Evolutionary conservation across 768 basidiomycete genomes (phyloP).

Genomic region (Lentinula edodes): DNA sequence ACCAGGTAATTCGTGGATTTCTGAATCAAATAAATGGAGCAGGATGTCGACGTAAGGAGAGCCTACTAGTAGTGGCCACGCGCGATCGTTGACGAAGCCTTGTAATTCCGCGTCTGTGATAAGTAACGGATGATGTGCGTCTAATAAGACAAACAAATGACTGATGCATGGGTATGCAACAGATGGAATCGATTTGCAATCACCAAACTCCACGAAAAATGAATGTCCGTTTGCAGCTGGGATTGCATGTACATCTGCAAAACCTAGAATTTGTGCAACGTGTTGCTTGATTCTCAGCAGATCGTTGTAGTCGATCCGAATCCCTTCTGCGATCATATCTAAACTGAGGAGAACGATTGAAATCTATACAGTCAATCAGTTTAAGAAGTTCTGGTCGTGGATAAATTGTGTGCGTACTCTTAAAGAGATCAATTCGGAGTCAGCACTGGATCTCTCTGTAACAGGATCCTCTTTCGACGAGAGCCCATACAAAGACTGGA

Average conservation of each 20-base stretch:
- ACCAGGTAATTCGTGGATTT: slow-evolving; percentile 46
- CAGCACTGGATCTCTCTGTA: slow-evolving; percentile 18
- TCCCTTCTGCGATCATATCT: slow-evolving; percentile 63
- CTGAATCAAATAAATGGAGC: slow-evolving; percentile 41
- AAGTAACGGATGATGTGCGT: slow-evolving; percentile 44
- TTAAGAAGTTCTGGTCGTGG: not conserved
- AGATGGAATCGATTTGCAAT: slow-evolving; percentile 35
- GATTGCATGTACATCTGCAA: slow-evolving; percentile 40
- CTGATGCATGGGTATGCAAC: slow-evolving; percentile 50
- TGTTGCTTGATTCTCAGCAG: slow-evolving; percentile 60
- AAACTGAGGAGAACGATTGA: slow-evolving; percentile 54
- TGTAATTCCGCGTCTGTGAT: slow-evolving; percentile 17
- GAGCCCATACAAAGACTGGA: slow-evolving; percentile 41
- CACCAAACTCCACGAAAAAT: slow-evolving; percentile 51
- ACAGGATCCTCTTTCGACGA: slow-evolving; percentile 21
- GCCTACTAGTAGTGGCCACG: slow-evolving; percentile 47
- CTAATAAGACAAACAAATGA: slow-evolving; percentile 53
- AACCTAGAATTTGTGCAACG: slow-evolving; percentile 47
- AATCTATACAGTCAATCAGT: slow-evolving; percentile 28
- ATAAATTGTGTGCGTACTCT: slow-evolving; percentile 28
- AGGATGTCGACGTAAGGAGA: slow-evolving; percentile 58
- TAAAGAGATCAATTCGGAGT: slow-evolving; percentile 43
- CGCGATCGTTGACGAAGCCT: slow-evolving; percentile 36
- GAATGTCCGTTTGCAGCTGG: slow-evolving; percentile 42
- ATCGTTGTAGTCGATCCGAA: slow-evolving; percentile 43